Conservation (phyloP, 1,284 basidiomycete genomes). For the Sparassis latifolia region DNA sequence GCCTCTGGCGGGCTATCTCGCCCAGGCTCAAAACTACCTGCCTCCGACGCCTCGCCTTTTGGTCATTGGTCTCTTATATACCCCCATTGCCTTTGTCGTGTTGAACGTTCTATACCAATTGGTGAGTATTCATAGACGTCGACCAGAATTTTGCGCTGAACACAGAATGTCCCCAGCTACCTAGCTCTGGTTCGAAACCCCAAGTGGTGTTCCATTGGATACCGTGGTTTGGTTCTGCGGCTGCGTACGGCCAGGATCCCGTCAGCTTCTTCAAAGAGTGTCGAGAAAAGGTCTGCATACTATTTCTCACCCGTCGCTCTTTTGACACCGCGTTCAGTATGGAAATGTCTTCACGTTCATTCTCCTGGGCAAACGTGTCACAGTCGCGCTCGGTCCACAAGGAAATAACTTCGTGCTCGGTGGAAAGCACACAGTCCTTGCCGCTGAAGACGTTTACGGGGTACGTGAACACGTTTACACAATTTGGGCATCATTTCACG, state of each 20-base stretch:
- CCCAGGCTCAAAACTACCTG: constrained; percentile 32
- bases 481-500: background rate
- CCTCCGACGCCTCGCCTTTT: constrained; percentile 21
- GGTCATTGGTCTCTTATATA: constrained; percentile 29
- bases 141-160: background rate
- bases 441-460: constrained; percentile 95
- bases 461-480: constrained; percentile 34
- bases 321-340: constrained; percentile 34
- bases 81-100: constrained; percentile 41
- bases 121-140: constrained; percentile 30
- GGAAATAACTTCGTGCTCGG: constrained; percentile 95
- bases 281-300: constrained; percentile 66
- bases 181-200: constrained; percentile 52
- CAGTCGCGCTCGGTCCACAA: constrained; percentile 87
- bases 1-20: constrained; percentile 41
- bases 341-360: constrained; percentile 91
- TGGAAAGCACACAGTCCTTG: constrained; percentile 88
- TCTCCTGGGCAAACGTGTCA: constrained; percentile 84
- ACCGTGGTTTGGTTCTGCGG: constrained; percentile 72
- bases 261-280: constrained; percentile 70
- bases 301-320: background rate
- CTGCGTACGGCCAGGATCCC: constrained; percentile 76
- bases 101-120: constrained; percentile 60
- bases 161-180: constrained; percentile 22
- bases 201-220: constrained; percentile 78